Evolutionary conservation across 768 basidiomycete species (phyloP), one percentile per base, ranked within the genome.

Genomic region (Auricularia sp.): DNA sequence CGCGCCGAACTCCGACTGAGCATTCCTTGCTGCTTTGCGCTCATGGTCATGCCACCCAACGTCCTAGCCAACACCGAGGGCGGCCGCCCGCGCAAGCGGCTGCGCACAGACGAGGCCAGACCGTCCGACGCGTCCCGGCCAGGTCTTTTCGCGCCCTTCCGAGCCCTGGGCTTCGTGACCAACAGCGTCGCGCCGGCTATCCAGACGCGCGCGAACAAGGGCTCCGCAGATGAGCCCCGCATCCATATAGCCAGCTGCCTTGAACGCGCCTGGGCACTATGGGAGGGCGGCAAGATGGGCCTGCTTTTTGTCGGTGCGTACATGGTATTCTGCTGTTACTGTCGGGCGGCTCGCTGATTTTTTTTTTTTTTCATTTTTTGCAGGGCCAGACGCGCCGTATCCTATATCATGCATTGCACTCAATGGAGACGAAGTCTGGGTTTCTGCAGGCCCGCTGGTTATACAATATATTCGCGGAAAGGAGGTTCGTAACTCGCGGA

Each of bases 201-300:
- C 65, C 94, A 96, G 79, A 86, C 89, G 1, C 84, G 92, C 63
- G 85, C 90, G 6, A 21, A 6, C 71, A 95, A 94, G 73, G 92
- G 92, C 33, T 85, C 92, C 24, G 84, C 90, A 1, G 88, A 89
- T 21, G 91, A 89, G 2, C 94, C 95, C 0, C 83, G 85, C 59
- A 80, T 95, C 65, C 89, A 93, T 67, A 77, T 98, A 54, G 75
- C 97, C 39, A 95, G 93, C 11, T 94, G 91, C 70, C 76, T 98
- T 7, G 95, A 96, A 5, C 84, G 79, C 65, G 85, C 90, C 68
- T 98, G 95, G 95, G 91, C 94, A 18, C 78, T 97, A 71, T 98
- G 96, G 96, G 94, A 97, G 70, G 95, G 93, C 24, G 90, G 87
- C 34, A 94, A 89, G 76, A 94, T 98, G 92, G 82, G 81, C 37